Conservation (phyloP, 257 asterid species). For the Euphrasia confusa region DNA sequence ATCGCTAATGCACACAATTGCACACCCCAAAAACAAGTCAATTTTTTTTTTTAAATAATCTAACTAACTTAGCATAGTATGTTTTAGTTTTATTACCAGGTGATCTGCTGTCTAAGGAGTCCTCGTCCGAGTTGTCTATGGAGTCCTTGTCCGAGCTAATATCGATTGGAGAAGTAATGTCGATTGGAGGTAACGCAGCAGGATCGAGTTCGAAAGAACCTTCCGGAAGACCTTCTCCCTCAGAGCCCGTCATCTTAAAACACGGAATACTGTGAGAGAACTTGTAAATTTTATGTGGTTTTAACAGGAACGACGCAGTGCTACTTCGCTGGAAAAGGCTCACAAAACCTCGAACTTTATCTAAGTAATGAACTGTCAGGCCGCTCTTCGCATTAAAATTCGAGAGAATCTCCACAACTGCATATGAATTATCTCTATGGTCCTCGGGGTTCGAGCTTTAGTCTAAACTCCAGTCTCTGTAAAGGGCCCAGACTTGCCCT, state of each 20-base stretch:
- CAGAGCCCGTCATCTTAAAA: slow-evolving; percentile 52
- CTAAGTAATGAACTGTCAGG: slow-evolving; percentile 43
- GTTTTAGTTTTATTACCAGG: too few relatives aligned
- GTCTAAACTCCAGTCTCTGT: slow-evolving; percentile 54
- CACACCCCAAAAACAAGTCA: too few relatives aligned
- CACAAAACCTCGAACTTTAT: slow-evolving; percentile 52
- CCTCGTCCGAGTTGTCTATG: too few relatives aligned
- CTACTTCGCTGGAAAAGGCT: slow-evolving; percentile 52
- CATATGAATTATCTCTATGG: slow-evolving; percentile 40
- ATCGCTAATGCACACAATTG: too few relatives aligned
- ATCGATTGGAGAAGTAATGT: too few relatives aligned
- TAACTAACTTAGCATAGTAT: too few relatives aligned
- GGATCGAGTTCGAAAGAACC: slow-evolving; percentile 89
- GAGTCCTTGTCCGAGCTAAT: too few relatives aligned
- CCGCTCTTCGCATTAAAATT: slow-evolving; percentile 44
- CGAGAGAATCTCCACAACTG: slow-evolving; percentile 66
- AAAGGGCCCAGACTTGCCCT: slow-evolving; percentile 85
- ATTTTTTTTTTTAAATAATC: too few relatives aligned
- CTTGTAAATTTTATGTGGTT: slow-evolving; percentile 37
- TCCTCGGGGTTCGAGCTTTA: slow-evolving; percentile 46
- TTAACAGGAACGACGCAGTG: slow-evolving; percentile 27
- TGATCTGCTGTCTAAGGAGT: too few relatives aligned
- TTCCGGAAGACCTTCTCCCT: slow-evolving; percentile 60
- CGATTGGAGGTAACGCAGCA: slow-evolving; percentile 46
- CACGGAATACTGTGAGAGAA: slow-evolving; percentile 66